Evolutionary conservation across 2,329 filamentous ascomycete species (phyloP).

Genomic region (Aspergillus calidoustus): DNA sequence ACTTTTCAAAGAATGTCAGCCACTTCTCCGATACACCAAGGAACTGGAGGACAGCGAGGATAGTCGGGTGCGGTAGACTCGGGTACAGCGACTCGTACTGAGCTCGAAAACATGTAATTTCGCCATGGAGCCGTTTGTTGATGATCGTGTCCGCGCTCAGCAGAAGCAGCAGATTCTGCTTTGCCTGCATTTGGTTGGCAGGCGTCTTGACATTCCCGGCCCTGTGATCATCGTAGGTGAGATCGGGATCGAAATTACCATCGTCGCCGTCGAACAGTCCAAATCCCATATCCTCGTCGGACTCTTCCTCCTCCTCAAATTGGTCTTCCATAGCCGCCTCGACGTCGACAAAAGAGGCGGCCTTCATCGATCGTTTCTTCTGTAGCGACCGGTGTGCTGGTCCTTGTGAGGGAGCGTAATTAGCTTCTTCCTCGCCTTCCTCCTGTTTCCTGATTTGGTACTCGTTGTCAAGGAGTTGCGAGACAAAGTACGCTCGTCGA

Average conservation of each 20-base stretch:
- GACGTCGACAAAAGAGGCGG: too few relatives aligned
- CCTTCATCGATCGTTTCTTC: background rate
- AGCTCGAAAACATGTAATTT: conserved; percentile 18
- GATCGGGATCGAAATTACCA: background rate
- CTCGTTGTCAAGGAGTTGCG: conserved; percentile 16
- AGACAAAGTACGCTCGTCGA: conserved; percentile 17
- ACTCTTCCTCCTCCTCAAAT: background rate
- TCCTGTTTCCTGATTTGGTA: background rate
- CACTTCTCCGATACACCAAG: conserved; percentile 20
- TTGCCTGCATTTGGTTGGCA: conserved; percentile 15
- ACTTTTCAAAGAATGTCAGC: conserved; percentile 16
- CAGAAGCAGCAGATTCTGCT: conserved; percentile 19
- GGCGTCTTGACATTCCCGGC: background rate
- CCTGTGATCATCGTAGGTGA: background rate
- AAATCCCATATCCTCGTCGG: conserved; percentile 2
- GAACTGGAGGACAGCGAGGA: conserved; percentile 15
- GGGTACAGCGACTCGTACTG: conserved; percentile 18
- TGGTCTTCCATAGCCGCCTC: too few relatives aligned
- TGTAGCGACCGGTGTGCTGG: background rate
- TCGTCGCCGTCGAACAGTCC: background rate
- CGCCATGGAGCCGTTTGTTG: conserved; percentile 17
- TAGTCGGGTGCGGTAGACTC: conserved; percentile 11
- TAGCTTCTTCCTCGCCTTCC: conserved; percentile 18
- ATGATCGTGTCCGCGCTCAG: conserved; percentile 16
- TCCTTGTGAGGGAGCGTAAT: background rate